Percentiles rank a stretch among this genome's conserved stretches.
These are phyloP conservation scores for Boletus semigastroideus DNA, from an alignment of 1,284 basidiomycete genomes.

Conservation along the genomic window DNA sequence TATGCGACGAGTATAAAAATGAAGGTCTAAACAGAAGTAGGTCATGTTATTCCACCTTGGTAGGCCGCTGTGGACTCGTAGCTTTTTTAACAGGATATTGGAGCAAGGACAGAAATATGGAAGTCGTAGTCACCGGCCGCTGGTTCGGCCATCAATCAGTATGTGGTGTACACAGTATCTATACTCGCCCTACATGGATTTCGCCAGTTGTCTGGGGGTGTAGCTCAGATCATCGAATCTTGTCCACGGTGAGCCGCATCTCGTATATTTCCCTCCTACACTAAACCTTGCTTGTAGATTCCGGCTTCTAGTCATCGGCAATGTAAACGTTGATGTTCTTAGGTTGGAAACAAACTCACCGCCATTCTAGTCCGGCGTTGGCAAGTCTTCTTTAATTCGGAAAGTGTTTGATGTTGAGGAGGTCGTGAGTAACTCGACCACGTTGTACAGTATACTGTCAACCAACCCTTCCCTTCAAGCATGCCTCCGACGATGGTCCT, in stretches of 20 bases:
- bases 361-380: conserved; percentile 13
- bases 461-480: conserved; percentile 1
- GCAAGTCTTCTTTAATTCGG: conserved; percentile 16
- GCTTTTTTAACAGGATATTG: conserved; percentile 1
- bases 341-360: background rate
- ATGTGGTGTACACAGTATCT: background rate
- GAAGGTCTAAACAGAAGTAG: conserved; percentile 6
- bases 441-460: background rate
- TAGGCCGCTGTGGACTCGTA: background rate
- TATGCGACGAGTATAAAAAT: conserved; percentile 1
- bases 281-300: conserved; percentile 8
- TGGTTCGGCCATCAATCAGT: background rate
- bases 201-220: conserved; percentile 4
- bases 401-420: conserved; percentile 13
- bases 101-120: conserved; percentile 9
- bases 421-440: conserved; percentile 8
- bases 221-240: background rate
- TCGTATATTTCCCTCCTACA: background rate
- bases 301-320: conserved; percentile 18
- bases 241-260: conserved; percentile 9
- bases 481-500: background rate
- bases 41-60: background rate
- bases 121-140: conserved; percentile 9
- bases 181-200: background rate
- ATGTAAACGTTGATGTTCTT: conserved; percentile 3